Evolutionary conservation across 2,329 filamentous ascomycete genomes (phyloP).

Genomic region (Penicillium vulpinum): DNA sequence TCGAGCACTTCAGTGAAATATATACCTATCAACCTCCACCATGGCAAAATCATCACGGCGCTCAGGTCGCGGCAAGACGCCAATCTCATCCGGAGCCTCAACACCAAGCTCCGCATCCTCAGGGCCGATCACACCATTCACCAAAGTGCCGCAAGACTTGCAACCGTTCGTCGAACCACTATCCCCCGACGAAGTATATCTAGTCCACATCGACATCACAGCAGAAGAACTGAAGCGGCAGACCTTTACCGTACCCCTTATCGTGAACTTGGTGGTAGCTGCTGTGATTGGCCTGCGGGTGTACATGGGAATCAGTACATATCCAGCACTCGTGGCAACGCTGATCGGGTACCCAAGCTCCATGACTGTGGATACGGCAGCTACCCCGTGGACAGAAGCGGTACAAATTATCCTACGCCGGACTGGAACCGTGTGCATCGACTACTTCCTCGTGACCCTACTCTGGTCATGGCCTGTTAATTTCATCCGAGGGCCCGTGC

Average conservation of each 20-base stretch:
- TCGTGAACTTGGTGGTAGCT: constrained; percentile 71
- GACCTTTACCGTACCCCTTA: constrained; percentile 76
- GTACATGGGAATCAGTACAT: constrained; percentile 69
- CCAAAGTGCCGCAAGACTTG: constrained; percentile 62
- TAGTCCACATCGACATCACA: constrained; percentile 77
- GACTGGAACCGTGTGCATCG: constrained; percentile 66
- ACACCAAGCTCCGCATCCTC: constrained; percentile 33
- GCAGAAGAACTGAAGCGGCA: constrained; percentile 72
- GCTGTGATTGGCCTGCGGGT: constrained; percentile 67
- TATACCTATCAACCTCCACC: not conserved
- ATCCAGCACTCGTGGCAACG: constrained; percentile 66
- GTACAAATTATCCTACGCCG: constrained; percentile 60
- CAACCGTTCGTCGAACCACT: constrained; percentile 67
- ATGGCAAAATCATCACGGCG: constrained; percentile 41
- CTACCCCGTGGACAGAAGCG: constrained; percentile 59
- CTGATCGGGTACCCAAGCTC: constrained; percentile 66
- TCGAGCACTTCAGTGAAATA: not conserved
- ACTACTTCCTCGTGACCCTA: constrained; percentile 68
- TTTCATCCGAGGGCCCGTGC: constrained; percentile 67
- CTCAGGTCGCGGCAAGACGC: constrained; percentile 31
- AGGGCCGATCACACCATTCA: constrained; percentile 65
- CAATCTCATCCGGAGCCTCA: constrained; percentile 31
- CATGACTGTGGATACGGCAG: constrained; percentile 62
- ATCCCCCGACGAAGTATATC: constrained; percentile 70
- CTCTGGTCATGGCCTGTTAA: constrained; percentile 73